Base-by-base conservation (phyloP, 257 asterid species). In the Henckelia pumila region DNA sequence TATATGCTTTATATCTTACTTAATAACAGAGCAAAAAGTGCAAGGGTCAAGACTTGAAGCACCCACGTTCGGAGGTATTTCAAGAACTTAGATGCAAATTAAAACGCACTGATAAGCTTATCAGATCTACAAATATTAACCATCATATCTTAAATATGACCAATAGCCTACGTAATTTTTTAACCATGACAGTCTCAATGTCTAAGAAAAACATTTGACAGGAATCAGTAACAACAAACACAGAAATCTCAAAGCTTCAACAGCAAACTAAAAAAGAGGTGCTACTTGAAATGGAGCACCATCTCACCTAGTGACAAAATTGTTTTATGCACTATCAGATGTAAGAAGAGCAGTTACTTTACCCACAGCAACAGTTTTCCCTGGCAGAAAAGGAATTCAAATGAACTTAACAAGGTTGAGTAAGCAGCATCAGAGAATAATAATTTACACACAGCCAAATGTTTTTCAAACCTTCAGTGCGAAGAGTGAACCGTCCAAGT, bases 401-500 rank as follows among this genome's bases (percentile, higher is more conserved):
- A 16, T 56, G 58, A 69, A 71, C 22, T 25, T 19, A 50, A 61
- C 30, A 19, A 56, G 37, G 29, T 20, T 19, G 56, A 57, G 67
- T 29, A 76, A 35, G 49, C 2, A 77, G 60, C 61, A 35, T 73
- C 13, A 8, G 17, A 57, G 16, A 14, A 59, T 35, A 1, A 61
- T 6, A 62, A 30, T n/a, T 13, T n/a, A 14, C 53, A 50, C 40
- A 63, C 55, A 56, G 70, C 26, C 14, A 65, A 52, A 67, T 57
- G 40, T 35, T 53, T 33, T 67, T 66, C 5, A 26, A 64, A 86
- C 99, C 99, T 89, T 91, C 97, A 8, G 89, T 84, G 53, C 99
- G 95, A 66, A 94, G 97, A 64, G 99, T 94, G 78, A 94, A 94
- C 74, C 97, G 80, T 47, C 99, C 99, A 64, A 94, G 85, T 56